Percentiles rank a stretch among this genome's conserved stretches.
Conservation (phyloP, 345 rosid species). For the Kandelia obovata region DNA sequence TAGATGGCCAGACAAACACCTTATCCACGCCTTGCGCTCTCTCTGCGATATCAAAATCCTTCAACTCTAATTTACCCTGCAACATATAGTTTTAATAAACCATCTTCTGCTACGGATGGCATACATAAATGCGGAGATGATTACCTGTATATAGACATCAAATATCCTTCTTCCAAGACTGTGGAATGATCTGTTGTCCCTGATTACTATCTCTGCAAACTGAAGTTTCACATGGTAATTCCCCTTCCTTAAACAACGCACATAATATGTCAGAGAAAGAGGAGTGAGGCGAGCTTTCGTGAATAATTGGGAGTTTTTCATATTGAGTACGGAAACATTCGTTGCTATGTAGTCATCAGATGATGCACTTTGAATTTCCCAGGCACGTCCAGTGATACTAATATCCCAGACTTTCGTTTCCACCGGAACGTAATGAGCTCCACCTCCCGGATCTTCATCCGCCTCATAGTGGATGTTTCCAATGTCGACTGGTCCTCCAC, state of each 20-base stretch:
- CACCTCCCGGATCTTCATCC: conserved; percentile 1
- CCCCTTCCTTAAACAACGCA: conserved; percentile 10
- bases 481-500: conserved; percentile 9
- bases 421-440: conserved; percentile 2
- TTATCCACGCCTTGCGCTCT: conserved; percentile 6
- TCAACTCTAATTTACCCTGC: conserved; percentile 7
- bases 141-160: conserved; percentile 21
- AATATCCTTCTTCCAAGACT: conserved; percentile 12
- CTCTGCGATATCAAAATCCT: conserved; percentile 12
- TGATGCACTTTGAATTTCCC: conserved; percentile 9
- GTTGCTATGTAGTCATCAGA: conserved; percentile 6
- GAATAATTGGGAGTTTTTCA: conserved; percentile 7
- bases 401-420: conserved; percentile 3
- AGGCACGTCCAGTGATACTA: conserved; percentile 12
- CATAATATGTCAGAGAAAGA: conserved; percentile 10
- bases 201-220: conserved; percentile 10
- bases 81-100: not conserved
- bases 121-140: not conserved
- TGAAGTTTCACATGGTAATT: conserved; percentile 9
- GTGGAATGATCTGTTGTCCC: not conserved
- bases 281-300: conserved; percentile 11
- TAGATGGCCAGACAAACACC: not conserved
- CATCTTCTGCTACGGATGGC: not conserved
- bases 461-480: conserved; percentile 10
- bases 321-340: conserved; percentile 8